Conservation (phyloP, 1,139 yeast species). For the Eremothecium sinecaudum region DNA sequence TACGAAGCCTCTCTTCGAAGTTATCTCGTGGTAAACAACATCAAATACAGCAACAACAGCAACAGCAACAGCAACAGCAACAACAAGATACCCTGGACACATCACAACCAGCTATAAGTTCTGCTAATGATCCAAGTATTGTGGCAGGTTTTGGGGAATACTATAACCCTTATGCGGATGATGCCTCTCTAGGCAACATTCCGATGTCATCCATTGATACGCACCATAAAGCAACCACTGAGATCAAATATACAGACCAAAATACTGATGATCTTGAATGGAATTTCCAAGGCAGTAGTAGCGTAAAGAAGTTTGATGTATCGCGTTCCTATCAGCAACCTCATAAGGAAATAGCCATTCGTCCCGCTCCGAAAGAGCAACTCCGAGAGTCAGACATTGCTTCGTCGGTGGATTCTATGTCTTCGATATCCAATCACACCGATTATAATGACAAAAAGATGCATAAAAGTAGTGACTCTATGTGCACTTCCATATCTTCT, state of each 20-base stretch:
- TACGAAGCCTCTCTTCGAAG: constrained; percentile 5
- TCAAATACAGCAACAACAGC: neutral
- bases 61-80: neutral
- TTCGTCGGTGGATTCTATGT: constrained; percentile 15
- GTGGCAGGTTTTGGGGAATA: neutral
- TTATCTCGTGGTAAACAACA: neutral
- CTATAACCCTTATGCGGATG: neutral
- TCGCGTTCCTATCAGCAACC: too few relatives aligned
- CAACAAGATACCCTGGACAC: neutral
- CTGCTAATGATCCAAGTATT: neutral
- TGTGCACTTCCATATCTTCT: constrained; percentile 29
- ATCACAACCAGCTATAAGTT: neutral
- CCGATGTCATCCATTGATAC: neutral
- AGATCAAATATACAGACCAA: neutral
- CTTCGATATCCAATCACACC: constrained; percentile 26
- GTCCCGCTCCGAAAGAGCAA: neutral
- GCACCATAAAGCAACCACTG: neutral
- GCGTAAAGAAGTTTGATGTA: constrained; percentile 1
- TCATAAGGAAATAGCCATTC: neutral
- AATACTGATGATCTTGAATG: neutral
- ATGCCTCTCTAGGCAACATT: too few relatives aligned
- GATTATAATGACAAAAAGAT: constrained; percentile 24
- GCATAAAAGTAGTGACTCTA: constrained; percentile 26
- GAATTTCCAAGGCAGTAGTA: neutral
- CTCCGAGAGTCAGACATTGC: neutral